Percentiles rank a stretch among this genome's conserved stretches.
These are phyloP conservation scores for Tritrichomonas foetus DNA, from an alignment of 208 protist species.

Conservation along the genomic window DNA sequence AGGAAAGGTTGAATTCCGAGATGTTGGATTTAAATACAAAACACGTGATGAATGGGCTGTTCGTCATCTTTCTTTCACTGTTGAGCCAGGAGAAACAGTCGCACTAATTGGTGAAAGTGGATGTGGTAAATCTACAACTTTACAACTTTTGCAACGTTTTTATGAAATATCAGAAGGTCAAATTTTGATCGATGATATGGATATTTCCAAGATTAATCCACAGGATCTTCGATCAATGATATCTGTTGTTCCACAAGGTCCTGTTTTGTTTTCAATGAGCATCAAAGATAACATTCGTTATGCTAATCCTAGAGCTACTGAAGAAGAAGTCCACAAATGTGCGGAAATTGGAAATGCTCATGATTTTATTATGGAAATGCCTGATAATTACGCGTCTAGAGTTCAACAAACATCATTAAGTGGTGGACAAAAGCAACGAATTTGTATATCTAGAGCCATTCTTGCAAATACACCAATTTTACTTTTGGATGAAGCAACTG, in stretches of 20 bases:
- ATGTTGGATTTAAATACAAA: slow-evolving; percentile 36
- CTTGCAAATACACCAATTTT: background rate
- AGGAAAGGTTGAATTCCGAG: slow-evolving; percentile 15
- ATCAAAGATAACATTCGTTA: slow-evolving; percentile 57
- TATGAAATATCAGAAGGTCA: background rate
- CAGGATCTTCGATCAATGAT: background rate
- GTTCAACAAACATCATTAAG: too few relatives aligned
- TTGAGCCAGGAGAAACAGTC: slow-evolving; percentile 9
- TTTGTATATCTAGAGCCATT: background rate
- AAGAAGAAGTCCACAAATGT: background rate
- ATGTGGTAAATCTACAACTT: background rate
- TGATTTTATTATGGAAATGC: background rate
- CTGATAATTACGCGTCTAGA: background rate
- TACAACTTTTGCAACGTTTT: background rate
- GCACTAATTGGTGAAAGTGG: slow-evolving; percentile 27
- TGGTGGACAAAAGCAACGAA: too few relatives aligned
- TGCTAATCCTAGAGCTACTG: slow-evolving; percentile 47
- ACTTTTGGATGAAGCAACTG: slow-evolving; percentile 15
- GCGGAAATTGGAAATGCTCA: background rate
- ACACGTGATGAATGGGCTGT: background rate
- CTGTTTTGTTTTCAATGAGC: slow-evolving; percentile 57
- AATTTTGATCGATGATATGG: slow-evolving; percentile 1
- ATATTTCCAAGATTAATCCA: background rate
- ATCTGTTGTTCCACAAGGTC: slow-evolving; percentile 49
- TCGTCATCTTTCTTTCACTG: background rate